phyloP scores from a whole-genome alignment of 495 filamentous ascomycete genomes.

The Podospora tetraspora region DNA sequence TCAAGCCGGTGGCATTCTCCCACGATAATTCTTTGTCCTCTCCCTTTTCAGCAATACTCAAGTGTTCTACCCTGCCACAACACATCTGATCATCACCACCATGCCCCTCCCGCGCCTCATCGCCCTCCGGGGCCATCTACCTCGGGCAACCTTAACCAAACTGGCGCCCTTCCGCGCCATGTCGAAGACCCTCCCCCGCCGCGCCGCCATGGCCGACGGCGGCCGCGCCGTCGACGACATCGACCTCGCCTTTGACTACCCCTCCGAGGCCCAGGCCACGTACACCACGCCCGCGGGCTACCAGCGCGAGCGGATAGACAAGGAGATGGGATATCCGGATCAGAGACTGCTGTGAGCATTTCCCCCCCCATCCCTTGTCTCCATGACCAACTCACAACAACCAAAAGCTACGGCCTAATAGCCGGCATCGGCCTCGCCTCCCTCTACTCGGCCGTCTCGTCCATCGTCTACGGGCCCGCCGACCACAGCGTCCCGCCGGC shows the following conservation, averaged over 20 bases:
- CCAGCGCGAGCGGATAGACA: conserved; percentile 1
- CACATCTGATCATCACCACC: neutral
- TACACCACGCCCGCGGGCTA: conserved; percentile 11
- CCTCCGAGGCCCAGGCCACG: conserved; percentile 17
- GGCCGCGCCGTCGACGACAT: conserved; percentile 19
- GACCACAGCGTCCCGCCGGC: neutral
- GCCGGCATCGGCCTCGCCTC: neutral
- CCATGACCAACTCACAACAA: no score
- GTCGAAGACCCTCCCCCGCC: conserved; percentile 1
- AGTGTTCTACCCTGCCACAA: neutral
- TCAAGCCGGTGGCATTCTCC: neutral
- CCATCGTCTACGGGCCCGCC: neutral
- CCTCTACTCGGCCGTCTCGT: conserved; percentile 7
- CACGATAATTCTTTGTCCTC: neutral
- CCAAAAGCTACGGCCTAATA: neutral
- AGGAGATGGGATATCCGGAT: conserved; percentile 8
- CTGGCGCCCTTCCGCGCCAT: neutral
- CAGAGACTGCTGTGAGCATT: neutral
- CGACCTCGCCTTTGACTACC: conserved; percentile 28
- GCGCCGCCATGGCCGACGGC: conserved; percentile 8
- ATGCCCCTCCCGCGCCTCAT: neutral
- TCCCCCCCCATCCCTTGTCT: neutral
- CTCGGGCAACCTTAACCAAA: neutral
- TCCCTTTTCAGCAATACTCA: neutral
- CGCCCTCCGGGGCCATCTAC: neutral